Evolutionary conservation across 257 asterid genomes (phyloP).

Genomic region (Rehmannia glutinosa): DNA sequence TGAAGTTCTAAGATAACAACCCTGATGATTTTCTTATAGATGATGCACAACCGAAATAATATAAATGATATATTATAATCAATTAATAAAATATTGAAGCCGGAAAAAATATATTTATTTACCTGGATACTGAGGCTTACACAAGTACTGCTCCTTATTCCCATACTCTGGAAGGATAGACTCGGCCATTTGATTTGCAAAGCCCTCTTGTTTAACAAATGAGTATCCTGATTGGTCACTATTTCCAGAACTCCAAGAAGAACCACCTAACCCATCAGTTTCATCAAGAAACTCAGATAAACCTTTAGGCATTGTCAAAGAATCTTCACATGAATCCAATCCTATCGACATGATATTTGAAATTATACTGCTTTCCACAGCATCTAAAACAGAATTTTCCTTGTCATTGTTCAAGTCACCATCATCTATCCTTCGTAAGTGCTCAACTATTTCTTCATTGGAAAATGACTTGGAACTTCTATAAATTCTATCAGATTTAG

Average conservation of each 20-base stretch:
- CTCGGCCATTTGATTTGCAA: constrained; percentile 47
- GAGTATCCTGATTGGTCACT: constrained; percentile 62
- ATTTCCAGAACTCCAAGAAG: constrained; percentile 70
- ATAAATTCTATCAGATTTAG: constrained; percentile 77
- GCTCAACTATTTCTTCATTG: constrained; percentile 94
- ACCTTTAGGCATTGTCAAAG: constrained; percentile 48
- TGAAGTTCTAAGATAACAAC: neutral
- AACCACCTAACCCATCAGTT: constrained; percentile 48
- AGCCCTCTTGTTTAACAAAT: constrained; percentile 46
- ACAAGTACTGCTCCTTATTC: constrained; percentile 54
- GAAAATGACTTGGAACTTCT: constrained; percentile 83
- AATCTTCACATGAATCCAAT: constrained; percentile 71
- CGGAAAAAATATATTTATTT: constrained; percentile 4
- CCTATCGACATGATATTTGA: constrained; percentile 78
- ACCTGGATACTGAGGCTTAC: constrained; percentile 72
- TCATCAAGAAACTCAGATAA: constrained; percentile 48
- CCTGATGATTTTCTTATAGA: neutral
- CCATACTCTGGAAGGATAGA: constrained; percentile 47
- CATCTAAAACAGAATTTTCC: constrained; percentile 54
- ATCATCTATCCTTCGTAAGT: constrained; percentile 74
- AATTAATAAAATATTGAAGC: neutral
- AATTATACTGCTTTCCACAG: constrained; percentile 66
- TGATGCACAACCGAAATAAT: neutral
- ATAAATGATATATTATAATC: neutral
- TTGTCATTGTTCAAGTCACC: constrained; percentile 46